phyloP scores from a whole-genome alignment of 805 yeast species.

The Kluyveromyces starmeri region DNA sequence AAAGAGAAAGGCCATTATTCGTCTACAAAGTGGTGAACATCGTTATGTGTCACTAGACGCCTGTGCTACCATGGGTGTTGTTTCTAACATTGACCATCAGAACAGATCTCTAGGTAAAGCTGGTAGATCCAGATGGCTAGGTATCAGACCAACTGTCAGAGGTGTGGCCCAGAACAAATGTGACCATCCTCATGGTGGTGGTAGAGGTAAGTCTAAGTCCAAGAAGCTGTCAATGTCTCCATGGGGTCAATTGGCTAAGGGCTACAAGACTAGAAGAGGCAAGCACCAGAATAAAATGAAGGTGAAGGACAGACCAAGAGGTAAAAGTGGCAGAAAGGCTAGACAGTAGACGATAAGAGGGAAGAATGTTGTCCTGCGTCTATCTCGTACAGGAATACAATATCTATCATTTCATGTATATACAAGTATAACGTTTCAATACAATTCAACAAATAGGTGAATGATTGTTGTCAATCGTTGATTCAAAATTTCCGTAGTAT shows the following conservation, averaged over 20 bases:
- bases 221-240: constrained; percentile 90
- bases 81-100: constrained; percentile 88
- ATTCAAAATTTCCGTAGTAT: background rate
- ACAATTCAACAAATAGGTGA: too few relatives aligned
- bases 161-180: constrained; percentile 97
- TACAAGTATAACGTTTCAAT: too few relatives aligned
- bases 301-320: constrained; percentile 88
- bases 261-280: constrained; percentile 90
- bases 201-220: constrained; percentile 98
- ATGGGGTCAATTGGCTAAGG: constrained; percentile 92
- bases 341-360: constrained; percentile 8
- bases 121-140: constrained; percentile 86
- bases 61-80: constrained; percentile 89
- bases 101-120: constrained; percentile 90
- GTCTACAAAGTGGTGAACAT: constrained; percentile 87
- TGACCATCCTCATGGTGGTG: constrained; percentile 99
- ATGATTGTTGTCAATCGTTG: too few relatives aligned
- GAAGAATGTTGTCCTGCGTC: too few relatives aligned
- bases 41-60: constrained; percentile 80
- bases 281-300: constrained; percentile 75
- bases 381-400: too few relatives aligned
- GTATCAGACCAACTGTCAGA: constrained; percentile 90
- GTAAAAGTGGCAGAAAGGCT: constrained; percentile 34
- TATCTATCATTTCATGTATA: too few relatives aligned
- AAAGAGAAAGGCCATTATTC: constrained; percentile 62